These are phyloP conservation scores for Rhazya stricta DNA, from an alignment of 257 asterid species.

Conservation along the genomic window DNA sequence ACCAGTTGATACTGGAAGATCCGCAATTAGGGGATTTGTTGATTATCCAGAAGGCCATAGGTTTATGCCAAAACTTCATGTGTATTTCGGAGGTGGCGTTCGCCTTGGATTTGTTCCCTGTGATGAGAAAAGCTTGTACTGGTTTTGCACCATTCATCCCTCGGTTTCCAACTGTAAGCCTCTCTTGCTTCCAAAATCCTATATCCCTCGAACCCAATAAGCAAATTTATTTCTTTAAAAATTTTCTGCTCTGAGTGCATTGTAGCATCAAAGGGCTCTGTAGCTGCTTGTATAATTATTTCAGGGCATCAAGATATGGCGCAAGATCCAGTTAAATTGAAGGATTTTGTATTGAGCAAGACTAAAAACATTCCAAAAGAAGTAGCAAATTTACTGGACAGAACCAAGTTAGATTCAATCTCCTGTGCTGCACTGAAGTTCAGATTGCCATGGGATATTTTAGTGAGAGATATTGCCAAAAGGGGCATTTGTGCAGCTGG, in stretches of 20 bases:
- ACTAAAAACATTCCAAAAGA: constrained; percentile 30
- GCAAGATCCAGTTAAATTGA: constrained; percentile 47
- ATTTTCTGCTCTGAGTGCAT: not conserved
- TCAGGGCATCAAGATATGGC: not conserved
- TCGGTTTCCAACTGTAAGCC: constrained; percentile 49
- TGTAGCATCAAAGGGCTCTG: not conserved
- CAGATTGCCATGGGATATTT: constrained; percentile 59
- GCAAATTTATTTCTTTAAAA: not conserved
- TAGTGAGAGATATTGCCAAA: constrained; percentile 38
- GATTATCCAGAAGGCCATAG: constrained; percentile 56
- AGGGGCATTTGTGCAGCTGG: constrained; percentile 59
- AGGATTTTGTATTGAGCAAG: constrained; percentile 52
- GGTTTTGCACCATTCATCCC: constrained; percentile 63
- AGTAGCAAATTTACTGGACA: constrained; percentile 33
- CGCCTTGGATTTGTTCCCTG: constrained; percentile 57
- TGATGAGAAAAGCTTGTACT: constrained; percentile 56
- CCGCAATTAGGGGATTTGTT: constrained; percentile 68
- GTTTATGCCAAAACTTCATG: constrained; percentile 40
- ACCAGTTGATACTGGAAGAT: constrained; percentile 45
- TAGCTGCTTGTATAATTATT: not conserved
- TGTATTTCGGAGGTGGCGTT: constrained; percentile 58
- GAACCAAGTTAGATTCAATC: constrained; percentile 40
- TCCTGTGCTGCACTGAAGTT: constrained; percentile 44
- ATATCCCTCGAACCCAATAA: not conserved
- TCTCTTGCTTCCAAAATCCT: not conserved